phyloP scores from a whole-genome alignment of 805 yeast species.

The Kodamaea kaohsiungensis region DNA sequence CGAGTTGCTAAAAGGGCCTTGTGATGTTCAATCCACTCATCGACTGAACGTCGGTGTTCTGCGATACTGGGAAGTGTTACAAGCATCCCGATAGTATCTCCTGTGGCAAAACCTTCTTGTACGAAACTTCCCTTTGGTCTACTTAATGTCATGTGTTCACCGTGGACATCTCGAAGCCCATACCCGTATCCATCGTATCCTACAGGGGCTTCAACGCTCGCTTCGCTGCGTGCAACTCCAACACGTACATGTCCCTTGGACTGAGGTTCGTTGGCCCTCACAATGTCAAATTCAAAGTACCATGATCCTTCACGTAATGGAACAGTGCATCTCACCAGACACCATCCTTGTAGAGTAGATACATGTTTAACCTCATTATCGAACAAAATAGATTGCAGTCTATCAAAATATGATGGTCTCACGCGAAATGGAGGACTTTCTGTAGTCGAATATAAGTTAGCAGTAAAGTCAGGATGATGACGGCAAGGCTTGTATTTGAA shows the following conservation, averaged over 20 bases:
- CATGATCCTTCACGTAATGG: constrained; percentile 76
- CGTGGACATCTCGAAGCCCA: constrained; percentile 78
- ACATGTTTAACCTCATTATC: constrained; percentile 38
- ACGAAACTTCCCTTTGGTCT: constrained; percentile 53
- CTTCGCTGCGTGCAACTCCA: constrained; percentile 84
- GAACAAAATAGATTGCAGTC: constrained; percentile 55
- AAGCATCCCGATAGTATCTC: constrained; percentile 82
- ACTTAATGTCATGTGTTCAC: constrained; percentile 75
- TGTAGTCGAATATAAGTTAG: constrained; percentile 65
- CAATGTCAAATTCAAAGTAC: constrained; percentile 74
- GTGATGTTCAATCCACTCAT: constrained; percentile 28
- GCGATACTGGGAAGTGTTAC: constrained; percentile 62
- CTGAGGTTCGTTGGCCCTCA: constrained; percentile 35
- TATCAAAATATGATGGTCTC: constrained; percentile 65
- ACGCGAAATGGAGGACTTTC: constrained; percentile 69
- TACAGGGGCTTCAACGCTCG: constrained; percentile 89
- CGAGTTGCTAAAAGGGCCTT: constrained; percentile 1
- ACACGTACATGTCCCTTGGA: constrained; percentile 64
- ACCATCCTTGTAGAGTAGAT: constrained; percentile 73
- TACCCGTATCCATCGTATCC: constrained; percentile 95
- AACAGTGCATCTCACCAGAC: constrained; percentile 72
- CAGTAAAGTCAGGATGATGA: constrained; percentile 60
- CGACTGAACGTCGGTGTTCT: constrained; percentile 35
- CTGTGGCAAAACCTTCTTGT: constrained; percentile 54
- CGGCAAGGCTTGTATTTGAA: constrained; percentile 79